Evolutionary conservation across 306 rosid species (phyloP).

Genomic region (Ormosia emarginata): DNA sequence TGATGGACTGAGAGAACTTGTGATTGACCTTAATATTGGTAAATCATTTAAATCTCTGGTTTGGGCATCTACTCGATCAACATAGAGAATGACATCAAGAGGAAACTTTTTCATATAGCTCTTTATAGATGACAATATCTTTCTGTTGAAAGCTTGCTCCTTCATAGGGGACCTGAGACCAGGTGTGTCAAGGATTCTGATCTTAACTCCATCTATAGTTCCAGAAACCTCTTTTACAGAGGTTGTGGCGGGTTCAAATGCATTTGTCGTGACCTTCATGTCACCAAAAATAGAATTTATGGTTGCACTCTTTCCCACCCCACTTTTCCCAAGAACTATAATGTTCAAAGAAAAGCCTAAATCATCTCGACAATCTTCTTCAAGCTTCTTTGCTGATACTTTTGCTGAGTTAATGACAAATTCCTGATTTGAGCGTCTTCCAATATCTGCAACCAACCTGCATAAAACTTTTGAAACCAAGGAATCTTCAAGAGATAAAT

Average conservation of each 20-base stretch:
- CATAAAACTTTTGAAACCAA: slow-evolving; percentile 40
- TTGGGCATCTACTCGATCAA: slow-evolving; percentile 50
- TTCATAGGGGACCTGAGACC: slow-evolving; percentile 41
- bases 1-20: slow-evolving; percentile 41
- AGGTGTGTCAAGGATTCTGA: slow-evolving; percentile 62
- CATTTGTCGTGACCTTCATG: slow-evolving; percentile 36
- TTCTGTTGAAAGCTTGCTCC: slow-evolving; percentile 52
- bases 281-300: slow-evolving; percentile 55
- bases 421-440: slow-evolving; percentile 34
- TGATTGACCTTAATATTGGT: slow-evolving; percentile 46
- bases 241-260: slow-evolving; percentile 52
- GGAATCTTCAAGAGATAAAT: slow-evolving; percentile 39
- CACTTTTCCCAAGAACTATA: slow-evolving; percentile 57
- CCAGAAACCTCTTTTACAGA: slow-evolving; percentile 43
- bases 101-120: slow-evolving; percentile 40
- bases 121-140: slow-evolving; percentile 39
- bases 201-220: slow-evolving; percentile 45
- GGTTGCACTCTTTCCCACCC: slow-evolving; percentile 69
- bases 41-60: slow-evolving; percentile 35
- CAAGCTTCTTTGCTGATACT: slow-evolving; percentile 43
- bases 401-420: slow-evolving; percentile 39
- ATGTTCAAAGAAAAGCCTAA: slow-evolving; percentile 54
- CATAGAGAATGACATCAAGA: slow-evolving; percentile 45
- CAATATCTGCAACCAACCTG: slow-evolving; percentile 38
- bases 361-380: slow-evolving; percentile 40